Base-by-base conservation (phyloP, 345 rosid species). In the Triadica sebifera region DNA sequence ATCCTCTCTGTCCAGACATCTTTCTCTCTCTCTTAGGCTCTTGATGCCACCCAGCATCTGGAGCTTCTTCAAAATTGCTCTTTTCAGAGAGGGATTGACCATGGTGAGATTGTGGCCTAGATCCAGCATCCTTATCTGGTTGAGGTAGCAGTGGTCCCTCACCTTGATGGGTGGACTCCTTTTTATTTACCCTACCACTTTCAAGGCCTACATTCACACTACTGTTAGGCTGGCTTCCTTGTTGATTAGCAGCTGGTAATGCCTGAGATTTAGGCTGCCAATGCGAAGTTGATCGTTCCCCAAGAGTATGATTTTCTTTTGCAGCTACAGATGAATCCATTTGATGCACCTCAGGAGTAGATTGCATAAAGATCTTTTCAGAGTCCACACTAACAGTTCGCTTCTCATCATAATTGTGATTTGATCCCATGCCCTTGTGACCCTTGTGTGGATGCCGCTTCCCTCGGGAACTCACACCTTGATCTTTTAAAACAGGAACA, bases 261-360 rank as follows among this genome's bases (percentile, higher is more conserved):
- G 86, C 38, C 52, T 85, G 91, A 13, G 89, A 73, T 76, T 83
- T 93, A 34, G 93, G 97, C 71, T 91, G 93, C 97, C 97, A 91
- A 16, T 91, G 93, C 73, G 90, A 74, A 53, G 83, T 52, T 73
- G 85, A 61, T 63, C 83, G 80, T 69, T 91, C 94, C 56, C 86
- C 92, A 68, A 47, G 70, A 74, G 71, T 81, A 80, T 82, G 89
- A 70, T 77, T 84, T 80, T 90, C 98, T 81, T 86, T 92, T 46
- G 89, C 84, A 58, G 81, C 72, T 81, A 81, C 73, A 52, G 74
- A 75, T 37, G 72, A 57, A 57, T 81, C 90, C 43, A 75, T 64
- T 66, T 81, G 93, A 74, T 76, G 80, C 63, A 68, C 75, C 80
- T 85, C 90, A 78, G 85, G 67, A 51, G 79, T 72, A 53, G 87